Evolutionary conservation across 345 rosid genomes (phyloP), one percentile per base, ranked within the genome.

Genomic region (Isatis tinctoria): DNA sequence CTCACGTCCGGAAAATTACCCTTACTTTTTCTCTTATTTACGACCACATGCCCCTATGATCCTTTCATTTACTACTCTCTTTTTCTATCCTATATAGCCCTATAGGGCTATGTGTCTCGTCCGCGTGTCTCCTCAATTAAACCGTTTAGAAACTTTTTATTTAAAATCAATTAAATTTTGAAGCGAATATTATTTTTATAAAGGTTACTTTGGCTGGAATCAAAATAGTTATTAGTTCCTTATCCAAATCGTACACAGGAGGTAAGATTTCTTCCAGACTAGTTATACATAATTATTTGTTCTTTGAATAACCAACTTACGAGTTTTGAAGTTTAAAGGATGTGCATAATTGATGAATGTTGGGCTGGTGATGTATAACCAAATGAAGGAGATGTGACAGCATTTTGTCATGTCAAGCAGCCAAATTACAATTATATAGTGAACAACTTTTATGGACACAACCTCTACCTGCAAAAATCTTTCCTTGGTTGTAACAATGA

Each of bases 11-110:
- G 11, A 2, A 18, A 4, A 9, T 59, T 74, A 49, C 84, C 88
- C 81, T 64, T 27, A 0, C 12, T 12, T 41, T 60, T 39, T 2
- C 0, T 0, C 1, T 24, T 36, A 88, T 81, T 85, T 83, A 88
- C 96, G 28, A 41, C 1, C 1, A 0, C 10, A 22, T 75, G 80
- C 87, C 80, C 65, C 74, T 24, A 43, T 37, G 10, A 2, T 8
- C 1, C 40, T 62, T 49, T 37, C 67, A 43, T 57, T 57, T 32
- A 5, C 41, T 13, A 5, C 24, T 44, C 13, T 16, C 44, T 13
- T 39, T 26, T 49, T 41, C 9, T 27, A 17, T n/a, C n/a, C n/a
- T n/a, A n/a, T n/a, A n/a, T n/a, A n/a, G n/a, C n/a, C 10, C 58
- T 75, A 28, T 32, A n/a, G 39, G 60, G 22, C 74, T 47, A 58